phyloP scores from a whole-genome alignment of 106 monocot genomes.

The Phalaenopsis equestris region DNA sequence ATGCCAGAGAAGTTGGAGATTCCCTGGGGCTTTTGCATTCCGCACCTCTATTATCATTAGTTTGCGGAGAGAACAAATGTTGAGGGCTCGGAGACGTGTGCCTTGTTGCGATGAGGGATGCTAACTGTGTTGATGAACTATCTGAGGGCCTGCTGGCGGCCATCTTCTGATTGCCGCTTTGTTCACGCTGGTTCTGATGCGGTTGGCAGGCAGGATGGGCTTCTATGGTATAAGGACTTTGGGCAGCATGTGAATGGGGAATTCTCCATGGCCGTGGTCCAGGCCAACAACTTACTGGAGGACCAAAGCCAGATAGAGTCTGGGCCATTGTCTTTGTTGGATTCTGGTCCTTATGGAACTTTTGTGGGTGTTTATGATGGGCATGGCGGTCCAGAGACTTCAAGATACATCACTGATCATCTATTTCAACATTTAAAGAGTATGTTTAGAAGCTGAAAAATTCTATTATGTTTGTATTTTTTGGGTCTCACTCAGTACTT shows the following conservation, averaged over 20 bases:
- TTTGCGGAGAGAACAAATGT: slow-evolving; percentile 5
- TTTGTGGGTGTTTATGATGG: slow-evolving; percentile 32
- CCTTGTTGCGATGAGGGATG: slow-evolving; percentile 28
- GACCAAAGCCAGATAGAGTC: slow-evolving; percentile 29
- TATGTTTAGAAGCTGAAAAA: slow-evolving; percentile 2
- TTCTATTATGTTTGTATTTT: slow-evolving; percentile 1
- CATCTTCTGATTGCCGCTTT: slow-evolving; percentile 6
- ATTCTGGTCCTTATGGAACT: slow-evolving; percentile 21
- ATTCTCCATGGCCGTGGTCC: slow-evolving; percentile 29
- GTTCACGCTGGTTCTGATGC: slow-evolving; percentile 9
- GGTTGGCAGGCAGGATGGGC: slow-evolving; percentile 21
- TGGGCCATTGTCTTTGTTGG: slow-evolving; percentile 11
- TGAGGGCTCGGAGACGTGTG: slow-evolving; percentile 17
- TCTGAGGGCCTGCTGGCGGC: slow-evolving; percentile 17
- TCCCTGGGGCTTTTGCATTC: not conserved
- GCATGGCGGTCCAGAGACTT: slow-evolving; percentile 25
- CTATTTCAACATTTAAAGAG: slow-evolving; percentile 27
- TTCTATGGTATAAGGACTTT: slow-evolving; percentile 21
- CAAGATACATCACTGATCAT: slow-evolving; percentile 27
- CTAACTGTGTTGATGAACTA: slow-evolving; percentile 15
- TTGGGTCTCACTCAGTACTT: not conserved
- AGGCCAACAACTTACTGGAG: slow-evolving; percentile 25
- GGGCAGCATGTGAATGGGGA: slow-evolving; percentile 23
- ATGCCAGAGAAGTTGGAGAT: not conserved
- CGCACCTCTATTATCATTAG: not conserved